A percentile compares a stretch with the other conserved stretches of the same genome.
phyloP scores from a whole-genome alignment of 2,329 filamentous ascomycete species.

The Rhinocladiella similis region DNA sequence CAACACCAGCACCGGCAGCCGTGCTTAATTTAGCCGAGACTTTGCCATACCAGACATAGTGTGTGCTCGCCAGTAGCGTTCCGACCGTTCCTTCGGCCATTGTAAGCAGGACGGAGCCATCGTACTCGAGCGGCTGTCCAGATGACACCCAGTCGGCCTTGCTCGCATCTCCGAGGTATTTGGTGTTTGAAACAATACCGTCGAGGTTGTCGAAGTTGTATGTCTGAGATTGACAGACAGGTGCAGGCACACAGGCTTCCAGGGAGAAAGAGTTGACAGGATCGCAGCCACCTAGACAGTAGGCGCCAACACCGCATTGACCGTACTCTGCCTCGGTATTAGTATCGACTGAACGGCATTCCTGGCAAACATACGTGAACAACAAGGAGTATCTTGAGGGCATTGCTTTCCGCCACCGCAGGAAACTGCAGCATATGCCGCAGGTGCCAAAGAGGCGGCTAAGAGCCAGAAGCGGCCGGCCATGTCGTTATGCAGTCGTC shows the following conservation, averaged over 20 bases:
- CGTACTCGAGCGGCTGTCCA: constrained; percentile 67
- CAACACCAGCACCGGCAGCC: constrained; percentile 79
- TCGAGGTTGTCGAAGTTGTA: constrained; percentile 75
- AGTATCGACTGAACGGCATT: constrained; percentile 1
- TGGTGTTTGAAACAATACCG: constrained; percentile 67
- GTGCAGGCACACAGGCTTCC: constrained; percentile 80
- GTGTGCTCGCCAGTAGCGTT: constrained; percentile 79
- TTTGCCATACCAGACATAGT: constrained; percentile 97
- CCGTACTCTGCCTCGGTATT: constrained; percentile 69
- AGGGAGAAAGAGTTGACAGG: constrained; percentile 79
- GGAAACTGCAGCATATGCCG: constrained; percentile 33
- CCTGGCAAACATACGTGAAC: constrained; percentile 67
- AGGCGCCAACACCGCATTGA: constrained; percentile 88
- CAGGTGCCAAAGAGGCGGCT: constrained; percentile 17
- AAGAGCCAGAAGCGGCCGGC: constrained; percentile 19
- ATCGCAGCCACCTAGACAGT: constrained; percentile 94
- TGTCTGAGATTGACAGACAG: constrained; percentile 73
- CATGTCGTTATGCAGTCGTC: constrained; percentile 21
- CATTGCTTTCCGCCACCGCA: constrained; percentile 59
- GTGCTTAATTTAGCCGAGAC: constrained; percentile 84
- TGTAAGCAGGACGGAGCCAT: constrained; percentile 75
- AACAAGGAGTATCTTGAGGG: constrained; percentile 72
- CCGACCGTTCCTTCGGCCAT: constrained; percentile 85
- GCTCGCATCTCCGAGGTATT: constrained; percentile 82
- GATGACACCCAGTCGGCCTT: constrained; percentile 86